Evolutionary conservation across 306 rosid genomes (phyloP), one percentile per base, ranked within the genome.

Genomic region (Oemleria cerasiformis): DNA sequence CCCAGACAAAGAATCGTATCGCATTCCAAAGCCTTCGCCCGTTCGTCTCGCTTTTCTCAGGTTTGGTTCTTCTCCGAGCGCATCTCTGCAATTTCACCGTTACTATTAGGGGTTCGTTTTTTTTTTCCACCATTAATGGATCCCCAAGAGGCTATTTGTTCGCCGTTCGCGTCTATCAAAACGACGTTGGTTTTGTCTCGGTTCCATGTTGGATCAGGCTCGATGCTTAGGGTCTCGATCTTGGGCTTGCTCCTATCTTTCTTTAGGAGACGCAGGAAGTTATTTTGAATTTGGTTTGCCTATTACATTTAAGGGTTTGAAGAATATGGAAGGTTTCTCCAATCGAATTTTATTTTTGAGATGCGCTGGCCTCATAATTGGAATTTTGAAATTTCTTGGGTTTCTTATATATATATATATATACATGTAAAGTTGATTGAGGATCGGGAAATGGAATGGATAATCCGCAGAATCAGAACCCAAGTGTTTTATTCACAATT

Each of bases 1-100:
- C 2, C 3, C 36, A 30, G 36, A 2, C 3, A 30, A 30, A 30
- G 36, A 2, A 30, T 30, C 36, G 36, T 25, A 25, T 25, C 30
- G 1, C 36, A 30, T 30, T 30, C 36, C 36, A 30, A 30, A 30
- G 36, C 36, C 36, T 30, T 30, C 36, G 36, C 36, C 36, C 36
- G 36, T 2, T 30, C 36, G 36, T 30, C 3, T 30, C 3, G 36
- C 36, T 30, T 43, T 9, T 9, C 11, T 9, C 48, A 44, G 12
- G 48, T 44, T 44, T 44, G 48, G 12, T 44, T 44, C 14, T 44
- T 44, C 12, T 8, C 14, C 14, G 3, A 1, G 2, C 48, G 3
- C 47, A 43, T 70, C 65, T 69, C 66, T 70, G 54, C 65, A 68
- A 41, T 70, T 57, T n/a, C 8, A 25, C 9, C 7, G 41, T 66